Conservation (phyloP, 805 yeast species). For the Yarrowia bubula region DNA sequence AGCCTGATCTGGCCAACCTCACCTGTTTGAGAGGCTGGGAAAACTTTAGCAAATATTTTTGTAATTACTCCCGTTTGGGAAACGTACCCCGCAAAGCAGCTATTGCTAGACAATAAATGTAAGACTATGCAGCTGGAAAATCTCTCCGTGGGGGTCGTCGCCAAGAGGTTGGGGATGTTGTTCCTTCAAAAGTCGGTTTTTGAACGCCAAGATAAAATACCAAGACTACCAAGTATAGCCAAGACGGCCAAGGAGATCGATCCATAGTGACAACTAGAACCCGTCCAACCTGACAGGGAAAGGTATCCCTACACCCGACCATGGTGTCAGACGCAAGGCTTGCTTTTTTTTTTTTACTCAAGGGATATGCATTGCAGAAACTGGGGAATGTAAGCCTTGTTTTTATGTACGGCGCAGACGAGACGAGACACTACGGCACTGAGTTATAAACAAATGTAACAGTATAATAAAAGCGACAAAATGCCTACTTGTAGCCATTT, state of each 20-base stretch:
- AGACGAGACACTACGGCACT: too few relatives aligned
- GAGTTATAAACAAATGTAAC: too few relatives aligned
- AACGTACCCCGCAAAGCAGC: constrained; percentile 1
- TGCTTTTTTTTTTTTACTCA: not conserved
- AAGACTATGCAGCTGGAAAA: not conserved
- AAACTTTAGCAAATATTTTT: not conserved
- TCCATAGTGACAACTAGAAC: too few relatives aligned
- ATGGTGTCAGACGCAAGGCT: not conserved
- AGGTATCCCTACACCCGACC: not conserved
- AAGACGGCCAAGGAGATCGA: not conserved
- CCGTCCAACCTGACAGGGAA: not conserved
- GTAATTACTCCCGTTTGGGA: not conserved
- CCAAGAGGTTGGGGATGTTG: not conserved
- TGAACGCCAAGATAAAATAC: not conserved
- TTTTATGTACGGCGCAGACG: not conserved
- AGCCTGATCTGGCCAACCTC: too few relatives aligned
- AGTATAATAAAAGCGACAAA: too few relatives aligned
- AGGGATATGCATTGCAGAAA: constrained; percentile 6
- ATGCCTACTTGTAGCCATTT: too few relatives aligned
- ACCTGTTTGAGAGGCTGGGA: too few relatives aligned
- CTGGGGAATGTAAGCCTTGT: constrained; percentile 10
- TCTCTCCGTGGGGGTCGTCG: not conserved
- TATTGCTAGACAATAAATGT: not conserved
- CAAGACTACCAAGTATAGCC: not conserved
- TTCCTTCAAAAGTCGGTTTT: not conserved